A percentile compares a stretch with the other conserved stretches of the same genome.
phyloP scores from a whole-genome alignment of 2,329 filamentous ascomycete genomes.

The Fusarium begoniae region DNA sequence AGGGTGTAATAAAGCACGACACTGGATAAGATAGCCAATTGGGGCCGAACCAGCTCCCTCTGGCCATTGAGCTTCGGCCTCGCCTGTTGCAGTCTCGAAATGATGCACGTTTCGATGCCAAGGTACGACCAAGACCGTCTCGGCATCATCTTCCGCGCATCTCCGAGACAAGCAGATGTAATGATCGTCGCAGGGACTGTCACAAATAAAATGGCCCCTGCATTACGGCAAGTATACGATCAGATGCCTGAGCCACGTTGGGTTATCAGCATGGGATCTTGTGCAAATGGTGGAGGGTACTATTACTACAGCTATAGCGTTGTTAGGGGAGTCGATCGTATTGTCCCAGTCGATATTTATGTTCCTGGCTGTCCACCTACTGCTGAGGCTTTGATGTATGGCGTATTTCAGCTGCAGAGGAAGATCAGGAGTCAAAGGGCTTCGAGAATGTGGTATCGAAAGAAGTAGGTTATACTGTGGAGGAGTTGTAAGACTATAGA shows the following conservation, averaged over 20 bases:
- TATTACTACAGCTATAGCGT: slow-evolving; percentile 79
- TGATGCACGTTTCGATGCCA: slow-evolving; percentile 72
- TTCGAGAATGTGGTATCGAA: slow-evolving; percentile 62
- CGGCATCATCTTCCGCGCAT: slow-evolving; percentile 74
- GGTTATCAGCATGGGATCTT: slow-evolving; percentile 75
- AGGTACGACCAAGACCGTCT: slow-evolving; percentile 71
- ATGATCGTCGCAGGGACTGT: slow-evolving; percentile 75
- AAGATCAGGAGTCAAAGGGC: slow-evolving; percentile 68
- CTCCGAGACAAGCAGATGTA: slow-evolving; percentile 70
- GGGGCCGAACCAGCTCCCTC: slow-evolving; percentile 66
- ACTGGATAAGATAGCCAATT: slow-evolving; percentile 64
- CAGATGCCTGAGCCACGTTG: slow-evolving; percentile 74
- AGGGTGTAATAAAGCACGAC: slow-evolving; percentile 52
- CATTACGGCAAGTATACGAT: slow-evolving; percentile 71
- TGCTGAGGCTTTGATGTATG: slow-evolving; percentile 58
- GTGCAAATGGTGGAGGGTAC: slow-evolving; percentile 77
- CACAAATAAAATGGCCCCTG: slow-evolving; percentile 74
- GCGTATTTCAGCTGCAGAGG: slow-evolving; percentile 74
- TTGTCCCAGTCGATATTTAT: slow-evolving; percentile 74
- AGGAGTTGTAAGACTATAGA: not conserved
- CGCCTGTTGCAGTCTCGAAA: slow-evolving; percentile 70
- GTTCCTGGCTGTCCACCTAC: slow-evolving; percentile 70
- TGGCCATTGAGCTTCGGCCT: slow-evolving; percentile 71
- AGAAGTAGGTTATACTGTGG: slow-evolving; percentile 43
- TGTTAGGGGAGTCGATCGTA: slow-evolving; percentile 70